A percentile compares a stretch with the other conserved stretches of the same genome.
Evolutionary conservation across 148 eudicot genomes (phyloP).

Genomic region (Rhododendron molle): DNA sequence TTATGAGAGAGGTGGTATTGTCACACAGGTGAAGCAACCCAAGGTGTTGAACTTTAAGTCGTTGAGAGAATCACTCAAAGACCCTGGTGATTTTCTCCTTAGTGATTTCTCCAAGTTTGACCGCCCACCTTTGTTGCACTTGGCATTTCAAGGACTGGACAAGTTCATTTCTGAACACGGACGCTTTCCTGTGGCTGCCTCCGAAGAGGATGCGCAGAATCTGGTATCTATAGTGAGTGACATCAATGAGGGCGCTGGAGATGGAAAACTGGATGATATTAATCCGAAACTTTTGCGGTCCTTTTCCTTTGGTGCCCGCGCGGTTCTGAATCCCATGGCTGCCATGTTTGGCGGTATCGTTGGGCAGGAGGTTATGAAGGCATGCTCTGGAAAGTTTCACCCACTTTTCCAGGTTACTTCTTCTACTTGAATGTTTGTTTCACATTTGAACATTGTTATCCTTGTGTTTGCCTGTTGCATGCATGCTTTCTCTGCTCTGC

Average conservation of each 20-base stretch:
- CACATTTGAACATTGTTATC: background rate
- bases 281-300: conserved; percentile 61
- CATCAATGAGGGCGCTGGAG: conserved; percentile 46
- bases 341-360: conserved; percentile 98
- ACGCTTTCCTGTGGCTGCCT: conserved; percentile 61
- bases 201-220: conserved; percentile 73
- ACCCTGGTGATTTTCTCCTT: conserved; percentile 72
- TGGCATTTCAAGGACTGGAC: conserved; percentile 78
- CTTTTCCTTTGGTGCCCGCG: conserved; percentile 86
- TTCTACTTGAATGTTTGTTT: background rate
- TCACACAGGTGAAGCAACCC: conserved; percentile 61
- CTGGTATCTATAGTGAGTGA: conserved; percentile 42
- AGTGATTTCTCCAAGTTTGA: conserved; percentile 77
- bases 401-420: conserved; percentile 81
- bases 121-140: conserved; percentile 62
- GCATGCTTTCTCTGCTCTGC: background rate
- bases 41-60: conserved; percentile 65
- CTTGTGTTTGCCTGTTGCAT: background rate
- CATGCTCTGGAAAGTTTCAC: conserved; percentile 96
- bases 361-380: conserved; percentile 93
- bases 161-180: conserved; percentile 46
- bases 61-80: conserved; percentile 57
- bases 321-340: conserved; percentile 95
- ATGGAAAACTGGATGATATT: conserved; percentile 59
- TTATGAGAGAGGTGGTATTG: conserved; percentile 73